These are phyloP conservation scores for Pontederia crassipes DNA, from an alignment of 176 grass and related monocot genomes.

Conservation along the genomic window DNA sequence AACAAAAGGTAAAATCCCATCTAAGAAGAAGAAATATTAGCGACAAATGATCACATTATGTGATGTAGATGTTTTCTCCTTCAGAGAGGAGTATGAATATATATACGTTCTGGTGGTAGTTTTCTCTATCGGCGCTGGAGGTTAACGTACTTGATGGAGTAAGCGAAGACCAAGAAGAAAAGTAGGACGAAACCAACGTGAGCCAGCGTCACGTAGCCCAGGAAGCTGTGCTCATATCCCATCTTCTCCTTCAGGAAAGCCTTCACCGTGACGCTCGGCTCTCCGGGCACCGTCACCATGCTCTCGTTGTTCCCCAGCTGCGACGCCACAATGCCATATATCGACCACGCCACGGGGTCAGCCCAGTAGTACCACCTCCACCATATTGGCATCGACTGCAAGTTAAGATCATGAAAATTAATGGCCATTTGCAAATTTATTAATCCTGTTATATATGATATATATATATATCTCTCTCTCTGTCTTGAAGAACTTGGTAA, in stretches of 20 bases:
- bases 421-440: background rate
- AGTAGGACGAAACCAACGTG: slow-evolving; percentile 41
- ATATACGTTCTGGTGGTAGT: no score
- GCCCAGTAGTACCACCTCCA: slow-evolving; percentile 96
- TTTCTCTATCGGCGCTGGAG: slow-evolving; percentile 46
- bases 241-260: slow-evolving; percentile 33
- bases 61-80: no score
- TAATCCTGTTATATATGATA: slow-evolving; percentile 12
- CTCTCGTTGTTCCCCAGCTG: slow-evolving; percentile 38
- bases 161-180: slow-evolving; percentile 62
- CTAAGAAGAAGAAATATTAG: no score
- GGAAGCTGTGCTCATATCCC: slow-evolving; percentile 39
- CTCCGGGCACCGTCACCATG: slow-evolving; percentile 25
- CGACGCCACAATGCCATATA: slow-evolving; percentile 56
- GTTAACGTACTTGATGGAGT: slow-evolving; percentile 54
- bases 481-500: no score
- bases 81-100: no score
- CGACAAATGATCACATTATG: no score
- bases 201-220: slow-evolving; percentile 41
- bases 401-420: background rate
- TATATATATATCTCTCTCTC: no score
- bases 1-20: no score
- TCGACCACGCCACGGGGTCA: slow-evolving; percentile 70
- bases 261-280: slow-evolving; percentile 14
- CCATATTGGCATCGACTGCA: slow-evolving; percentile 59